These are phyloP conservation scores for Pseudocercospora fijiensis DNA, from an alignment of 2,329 filamentous ascomycete genomes.

Conservation along the genomic window DNA sequence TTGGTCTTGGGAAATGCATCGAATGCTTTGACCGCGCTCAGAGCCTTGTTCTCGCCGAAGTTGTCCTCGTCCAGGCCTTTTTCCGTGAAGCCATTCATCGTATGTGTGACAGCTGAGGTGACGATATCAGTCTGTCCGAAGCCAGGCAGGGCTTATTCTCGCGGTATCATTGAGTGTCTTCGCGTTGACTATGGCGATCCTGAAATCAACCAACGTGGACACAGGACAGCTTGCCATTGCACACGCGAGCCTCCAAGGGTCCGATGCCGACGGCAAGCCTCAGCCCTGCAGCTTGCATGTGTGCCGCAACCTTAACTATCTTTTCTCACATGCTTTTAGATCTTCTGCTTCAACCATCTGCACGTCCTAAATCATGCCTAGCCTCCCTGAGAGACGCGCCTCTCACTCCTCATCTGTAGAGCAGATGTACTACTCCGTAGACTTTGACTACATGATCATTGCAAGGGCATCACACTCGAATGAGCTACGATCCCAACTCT, in stretches of 20 bases:
- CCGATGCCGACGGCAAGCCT: background rate
- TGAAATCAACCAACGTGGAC: background rate
- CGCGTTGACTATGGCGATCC: background rate
- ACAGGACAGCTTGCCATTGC: constrained; percentile 8
- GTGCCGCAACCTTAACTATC: background rate
- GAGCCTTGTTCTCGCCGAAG: constrained; percentile 66
- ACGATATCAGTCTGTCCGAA: background rate
- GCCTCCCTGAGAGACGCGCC: background rate
- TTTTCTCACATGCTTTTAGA: background rate
- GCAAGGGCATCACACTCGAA: background rate
- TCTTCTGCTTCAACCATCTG: background rate
- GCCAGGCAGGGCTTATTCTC: constrained; percentile 14
- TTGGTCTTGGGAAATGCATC: constrained; percentile 99
- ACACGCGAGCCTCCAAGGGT: background rate
- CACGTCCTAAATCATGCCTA: background rate
- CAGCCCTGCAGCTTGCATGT: background rate
- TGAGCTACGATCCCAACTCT: background rate
- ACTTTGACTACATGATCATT: background rate
- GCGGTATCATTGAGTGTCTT: constrained; percentile 20
- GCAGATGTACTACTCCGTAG: background rate
- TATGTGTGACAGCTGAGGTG: background rate
- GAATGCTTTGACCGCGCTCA: constrained; percentile 71
- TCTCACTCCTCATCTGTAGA: background rate
- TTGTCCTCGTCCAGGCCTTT: constrained; percentile 71
- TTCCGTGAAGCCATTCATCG: constrained; percentile 77